Conservation (phyloP, 495 filamentous ascomycete species). For the Jackrogersella minutella region DNA sequence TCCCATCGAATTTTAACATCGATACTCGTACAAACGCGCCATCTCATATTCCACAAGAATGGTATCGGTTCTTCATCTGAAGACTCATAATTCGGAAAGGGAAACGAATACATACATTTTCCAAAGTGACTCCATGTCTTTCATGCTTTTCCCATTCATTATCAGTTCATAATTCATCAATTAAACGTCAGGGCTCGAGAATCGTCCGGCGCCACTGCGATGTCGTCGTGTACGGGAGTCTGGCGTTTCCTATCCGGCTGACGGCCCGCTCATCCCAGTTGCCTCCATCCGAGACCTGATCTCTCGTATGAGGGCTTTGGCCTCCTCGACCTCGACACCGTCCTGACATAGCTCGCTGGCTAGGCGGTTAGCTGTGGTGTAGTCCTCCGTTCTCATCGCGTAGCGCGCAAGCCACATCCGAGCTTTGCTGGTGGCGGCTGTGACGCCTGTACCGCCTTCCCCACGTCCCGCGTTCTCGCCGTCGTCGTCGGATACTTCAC, state of each 20-base stretch:
- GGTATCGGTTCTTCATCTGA: background rate
- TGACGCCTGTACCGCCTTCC: conserved; percentile 74
- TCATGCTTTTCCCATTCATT: conserved; percentile 6
- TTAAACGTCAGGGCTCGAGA: background rate
- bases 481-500: conserved; percentile 62
- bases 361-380: conserved; percentile 76
- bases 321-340: conserved; percentile 96
- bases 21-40: background rate
- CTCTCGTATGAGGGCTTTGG: conserved; percentile 92
- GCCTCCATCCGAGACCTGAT: conserved; percentile 79
- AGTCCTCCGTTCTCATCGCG: conserved; percentile 77
- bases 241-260: background rate
- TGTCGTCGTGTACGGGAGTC: background rate
- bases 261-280: conserved; percentile 36
- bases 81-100: conserved; percentile 6
- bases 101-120: background rate
- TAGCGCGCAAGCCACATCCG: conserved; percentile 91
- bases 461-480: conserved; percentile 51
- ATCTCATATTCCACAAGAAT: background rate
- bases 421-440: conserved; percentile 86
- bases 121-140: background rate
- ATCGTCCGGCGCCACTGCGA: background rate
- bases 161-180: conserved; percentile 21
- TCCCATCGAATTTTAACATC: background rate
- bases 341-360: conserved; percentile 94